These are phyloP conservation scores for Zygosaccharomyces kombuchaensis DNA, from an alignment of 805 yeast genomes.

Conservation along the genomic window DNA sequence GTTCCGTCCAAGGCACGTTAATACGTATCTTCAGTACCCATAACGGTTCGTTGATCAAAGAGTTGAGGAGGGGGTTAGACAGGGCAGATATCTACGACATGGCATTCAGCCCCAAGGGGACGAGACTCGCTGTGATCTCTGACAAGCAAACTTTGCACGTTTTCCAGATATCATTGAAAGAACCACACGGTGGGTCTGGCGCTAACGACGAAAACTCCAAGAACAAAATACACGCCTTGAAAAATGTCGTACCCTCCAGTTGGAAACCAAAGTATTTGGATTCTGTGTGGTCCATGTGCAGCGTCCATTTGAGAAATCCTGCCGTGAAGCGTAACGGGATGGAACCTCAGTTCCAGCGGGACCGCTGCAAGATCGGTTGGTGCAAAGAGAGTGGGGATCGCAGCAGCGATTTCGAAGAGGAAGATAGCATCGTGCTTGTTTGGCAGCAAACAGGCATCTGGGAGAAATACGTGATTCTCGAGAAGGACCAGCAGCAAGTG, in stretches of 20 bases:
- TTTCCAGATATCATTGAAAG: constrained; percentile 49
- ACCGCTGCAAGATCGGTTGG: constrained; percentile 34
- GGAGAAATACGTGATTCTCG: constrained; percentile 79
- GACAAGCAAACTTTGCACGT: constrained; percentile 89
- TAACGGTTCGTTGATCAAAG: constrained; percentile 63
- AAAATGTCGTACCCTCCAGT: constrained; percentile 46
- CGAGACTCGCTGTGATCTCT: constrained; percentile 75
- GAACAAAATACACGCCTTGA: constrained; percentile 61
- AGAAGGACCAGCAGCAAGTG: constrained; percentile 35
- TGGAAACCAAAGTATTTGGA: constrained; percentile 71
- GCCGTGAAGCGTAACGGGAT: constrained; percentile 22
- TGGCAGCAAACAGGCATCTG: constrained; percentile 74
- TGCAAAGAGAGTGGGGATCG: constrained; percentile 14
- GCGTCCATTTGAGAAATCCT: constrained; percentile 47
- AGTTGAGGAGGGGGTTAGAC: constrained; percentile 87
- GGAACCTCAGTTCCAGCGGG: constrained; percentile 22
- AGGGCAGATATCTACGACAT: constrained; percentile 76
- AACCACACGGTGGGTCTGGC: constrained; percentile 6
- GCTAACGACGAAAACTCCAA: constrained; percentile 8
- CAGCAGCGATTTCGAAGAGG: constrained; percentile 37
- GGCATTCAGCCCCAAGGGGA: constrained; percentile 74
- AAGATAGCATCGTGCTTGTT: constrained; percentile 64
- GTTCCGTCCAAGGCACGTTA: constrained; percentile 86
- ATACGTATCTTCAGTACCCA: constrained; percentile 70
- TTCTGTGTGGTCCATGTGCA: constrained; percentile 85